Percentiles rank a stretch among this genome's conserved stretches.
Evolutionary conservation across 1,284 basidiomycete genomes (phyloP).

Genomic region (Hymenochaete sp.): DNA sequence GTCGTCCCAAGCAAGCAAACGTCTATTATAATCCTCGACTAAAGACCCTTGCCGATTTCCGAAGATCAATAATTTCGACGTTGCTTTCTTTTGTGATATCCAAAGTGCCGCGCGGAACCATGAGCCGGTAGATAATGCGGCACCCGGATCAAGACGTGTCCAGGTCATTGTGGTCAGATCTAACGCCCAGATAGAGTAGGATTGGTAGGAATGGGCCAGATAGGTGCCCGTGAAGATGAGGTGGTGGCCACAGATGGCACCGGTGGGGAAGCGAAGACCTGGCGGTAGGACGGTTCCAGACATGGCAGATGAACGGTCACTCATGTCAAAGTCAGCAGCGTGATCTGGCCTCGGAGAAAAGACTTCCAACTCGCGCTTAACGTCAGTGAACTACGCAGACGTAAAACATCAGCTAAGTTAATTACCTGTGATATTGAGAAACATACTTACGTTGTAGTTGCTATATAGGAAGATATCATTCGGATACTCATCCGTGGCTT

Average conservation of each 20-base stretch:
- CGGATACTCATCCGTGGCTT: conserved; percentile 64
- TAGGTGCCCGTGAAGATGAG: conserved; percentile 87
- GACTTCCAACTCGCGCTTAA: conserved; percentile 86
- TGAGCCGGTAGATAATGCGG: conserved; percentile 68
- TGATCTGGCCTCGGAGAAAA: conserved; percentile 62
- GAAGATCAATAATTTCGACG: conserved; percentile 80
- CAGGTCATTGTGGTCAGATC: conserved; percentile 74
- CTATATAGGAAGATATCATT: conserved; percentile 77
- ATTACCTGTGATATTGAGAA: not conserved
- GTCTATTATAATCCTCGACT: conserved; percentile 85
- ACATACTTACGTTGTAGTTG: conserved; percentile 72
- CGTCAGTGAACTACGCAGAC: conserved; percentile 69
- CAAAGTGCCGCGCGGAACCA: conserved; percentile 86
- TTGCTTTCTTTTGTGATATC: conserved; percentile 35
- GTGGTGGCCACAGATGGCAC: conserved; percentile 80
- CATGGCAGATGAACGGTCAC: conserved; percentile 71
- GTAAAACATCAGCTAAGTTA: conserved; percentile 3
- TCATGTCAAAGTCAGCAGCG: conserved; percentile 59
- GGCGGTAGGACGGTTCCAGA: conserved; percentile 73
- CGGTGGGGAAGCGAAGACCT: conserved; percentile 88
- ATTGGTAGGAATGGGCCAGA: conserved; percentile 81
- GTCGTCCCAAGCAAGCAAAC: conserved; percentile 85
- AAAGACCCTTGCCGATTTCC: conserved; percentile 82
- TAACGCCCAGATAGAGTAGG: conserved; percentile 86
- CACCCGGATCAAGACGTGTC: conserved; percentile 78